phyloP scores from a whole-genome alignment of 1,284 basidiomycete species.

The Microbotryum scabiosae region DNA sequence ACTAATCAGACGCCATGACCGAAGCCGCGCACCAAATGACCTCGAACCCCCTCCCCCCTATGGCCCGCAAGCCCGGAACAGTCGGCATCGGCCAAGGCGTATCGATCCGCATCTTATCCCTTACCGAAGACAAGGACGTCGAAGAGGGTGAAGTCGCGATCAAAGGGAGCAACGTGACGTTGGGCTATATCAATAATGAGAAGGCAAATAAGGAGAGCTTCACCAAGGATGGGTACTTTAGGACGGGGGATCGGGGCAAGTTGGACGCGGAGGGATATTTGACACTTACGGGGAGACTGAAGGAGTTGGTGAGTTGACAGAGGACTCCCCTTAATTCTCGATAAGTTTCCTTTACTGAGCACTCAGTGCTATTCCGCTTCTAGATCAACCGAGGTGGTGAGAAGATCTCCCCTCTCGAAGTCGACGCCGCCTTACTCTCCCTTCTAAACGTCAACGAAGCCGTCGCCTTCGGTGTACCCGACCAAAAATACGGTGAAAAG shows the following conservation, averaged over 20 bases:
- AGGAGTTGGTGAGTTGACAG: too few species aligned
- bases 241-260: slow-evolving; percentile 58
- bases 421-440: slow-evolving; percentile 47
- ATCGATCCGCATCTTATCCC: slow-evolving; percentile 40
- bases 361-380: too few species aligned
- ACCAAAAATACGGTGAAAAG: slow-evolving; percentile 37
- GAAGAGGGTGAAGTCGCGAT: slow-evolving; percentile 45
- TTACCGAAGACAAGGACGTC: slow-evolving; percentile 6
- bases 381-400: slow-evolving; percentile 41
- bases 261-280: slow-evolving; percentile 55
- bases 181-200: slow-evolving; percentile 45
- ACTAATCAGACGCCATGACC: slow-evolving; percentile 14
- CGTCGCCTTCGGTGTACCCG: slow-evolving; percentile 41
- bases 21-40: slow-evolving; percentile 46
- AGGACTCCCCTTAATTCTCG: too few species aligned
- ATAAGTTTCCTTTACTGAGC: too few species aligned
- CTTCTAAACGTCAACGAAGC: slow-evolving; percentile 50
- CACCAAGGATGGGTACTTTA: slow-evolving; percentile 44
- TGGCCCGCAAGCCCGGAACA: slow-evolving; percentile 42
- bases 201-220: slow-evolving; percentile 39
- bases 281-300: slow-evolving; percentile 52
- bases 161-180: slow-evolving; percentile 45
- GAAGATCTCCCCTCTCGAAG: slow-evolving; percentile 59
- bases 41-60: slow-evolving; percentile 40
- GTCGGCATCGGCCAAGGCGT: slow-evolving; percentile 46